Evolutionary conservation across 495 filamentous ascomycete species (phyloP).

Genomic region (Oleoguttula mirabilis): DNA sequence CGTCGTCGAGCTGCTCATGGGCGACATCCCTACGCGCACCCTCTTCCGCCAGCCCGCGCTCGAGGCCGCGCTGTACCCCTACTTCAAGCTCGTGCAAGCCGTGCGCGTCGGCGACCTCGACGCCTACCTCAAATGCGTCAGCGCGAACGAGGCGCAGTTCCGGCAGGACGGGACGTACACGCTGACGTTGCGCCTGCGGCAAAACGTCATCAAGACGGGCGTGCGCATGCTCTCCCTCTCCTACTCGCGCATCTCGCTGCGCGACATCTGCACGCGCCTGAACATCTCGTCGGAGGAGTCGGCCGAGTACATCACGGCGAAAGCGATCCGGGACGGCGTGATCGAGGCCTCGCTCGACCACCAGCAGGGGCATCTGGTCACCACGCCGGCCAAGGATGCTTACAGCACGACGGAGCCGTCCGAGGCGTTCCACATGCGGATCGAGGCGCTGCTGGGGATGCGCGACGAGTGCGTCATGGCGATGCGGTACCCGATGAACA

Average conservation of each 20-base stretch:
- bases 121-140: slow-evolving; percentile 75
- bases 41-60: slow-evolving; percentile 80
- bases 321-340: slow-evolving; percentile 94
- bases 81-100: slow-evolving; percentile 84
- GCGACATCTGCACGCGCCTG: slow-evolving; percentile 92
- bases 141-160: slow-evolving; percentile 69
- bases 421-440: slow-evolving; percentile 94
- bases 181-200: slow-evolving; percentile 80
- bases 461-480: slow-evolving; percentile 99
- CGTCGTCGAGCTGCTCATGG: slow-evolving; percentile 95
- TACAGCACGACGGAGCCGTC: slow-evolving; percentile 92
- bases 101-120: slow-evolving; percentile 91
- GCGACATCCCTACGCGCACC: slow-evolving; percentile 89
- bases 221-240: slow-evolving; percentile 98
- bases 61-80: slow-evolving; percentile 77
- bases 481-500: slow-evolving; percentile 99
- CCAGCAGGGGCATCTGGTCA: slow-evolving; percentile 95
- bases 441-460: slow-evolving; percentile 74
- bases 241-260: slow-evolving; percentile 92
- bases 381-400: slow-evolving; percentile 86
- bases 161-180: slow-evolving; percentile 90
- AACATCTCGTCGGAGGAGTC: slow-evolving; percentile 89
- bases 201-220: slow-evolving; percentile 98
- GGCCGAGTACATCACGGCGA: slow-evolving; percentile 97
- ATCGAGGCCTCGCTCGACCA: slow-evolving; percentile 93